Conservation (phyloP, 495 filamentous ascomycete species). For the Letharia columbiana region DNA sequence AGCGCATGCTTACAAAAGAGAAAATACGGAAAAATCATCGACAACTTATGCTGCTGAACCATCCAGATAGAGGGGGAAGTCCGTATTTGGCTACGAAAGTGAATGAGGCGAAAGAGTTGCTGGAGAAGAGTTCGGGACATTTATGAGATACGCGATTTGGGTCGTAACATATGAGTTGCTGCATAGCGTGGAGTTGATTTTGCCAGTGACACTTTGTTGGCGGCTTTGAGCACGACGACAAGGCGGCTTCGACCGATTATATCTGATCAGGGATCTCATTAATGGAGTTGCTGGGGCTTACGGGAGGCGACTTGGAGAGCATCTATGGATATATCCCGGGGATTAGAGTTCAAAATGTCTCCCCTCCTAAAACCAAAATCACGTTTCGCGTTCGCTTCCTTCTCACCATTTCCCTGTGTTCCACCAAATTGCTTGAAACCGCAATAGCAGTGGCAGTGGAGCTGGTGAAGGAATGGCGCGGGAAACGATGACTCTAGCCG, state of each 20-base stretch:
- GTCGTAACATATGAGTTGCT: slow-evolving; percentile 12
- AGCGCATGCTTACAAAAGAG: slow-evolving; percentile 77
- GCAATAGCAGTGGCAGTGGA: neutral
- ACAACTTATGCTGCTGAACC: slow-evolving; percentile 93
- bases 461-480: neutral
- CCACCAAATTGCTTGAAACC: neutral
- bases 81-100: slow-evolving; percentile 95
- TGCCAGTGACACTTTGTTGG: neutral
- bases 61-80: slow-evolving; percentile 93
- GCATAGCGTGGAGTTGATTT: slow-evolving; percentile 29
- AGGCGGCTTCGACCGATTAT: neutral
- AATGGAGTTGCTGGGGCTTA: neutral
- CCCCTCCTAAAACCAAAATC: neutral
- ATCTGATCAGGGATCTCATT: neutral
- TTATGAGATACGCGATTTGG: neutral
- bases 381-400: neutral
- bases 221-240: neutral
- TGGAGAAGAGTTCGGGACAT: slow-evolving; percentile 58
- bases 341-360: neutral
- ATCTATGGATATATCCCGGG: neutral
- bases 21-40: slow-evolving; percentile 94
- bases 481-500: neutral
- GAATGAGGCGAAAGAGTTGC: slow-evolving; percentile 93
- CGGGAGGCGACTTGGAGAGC: neutral
- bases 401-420: neutral